Base-by-base conservation (phyloP, 2,329 filamentous ascomycete genomes). In the Penicillium sp. region DNA sequence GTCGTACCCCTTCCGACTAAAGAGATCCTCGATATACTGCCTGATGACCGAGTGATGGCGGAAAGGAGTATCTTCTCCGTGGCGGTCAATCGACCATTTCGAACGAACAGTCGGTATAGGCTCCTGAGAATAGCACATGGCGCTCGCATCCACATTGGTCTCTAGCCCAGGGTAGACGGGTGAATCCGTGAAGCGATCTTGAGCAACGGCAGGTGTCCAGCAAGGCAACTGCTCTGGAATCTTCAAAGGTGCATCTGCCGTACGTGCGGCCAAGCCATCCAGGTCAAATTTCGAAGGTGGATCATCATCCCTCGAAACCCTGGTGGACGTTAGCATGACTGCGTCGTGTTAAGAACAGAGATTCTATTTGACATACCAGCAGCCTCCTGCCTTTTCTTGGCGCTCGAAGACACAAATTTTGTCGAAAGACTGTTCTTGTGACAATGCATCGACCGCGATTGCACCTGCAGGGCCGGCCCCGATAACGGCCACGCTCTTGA, bases 131-230 rank as follows among this genome's bases (percentile, higher is more conserved):
- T 84, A 89, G 16, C 81, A 78, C 87, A 89, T 89, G 0, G 84
- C 77, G 2, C 80, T 67, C 6, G 78, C 77, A 61, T 84, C 81
- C 44, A 89, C 83, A 62, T 89, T 89, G 2, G 86, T 89, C 67
- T 89, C 85, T n/a, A 89, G 74, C 19, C 83, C 82, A 0, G 85
- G 83, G 63, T 89, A 89, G 18, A 88, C 78, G 0, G 83, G 83
- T 0, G 85, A 85, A 59, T 87, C 85, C 13, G 78, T 73, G 65
- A 83, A 86, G 2, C 85, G 81, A 18, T 81, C 78, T 57, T 79
- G 78, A 1, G 69, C 59, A 13, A 74, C 70, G 41, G 75, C 77
- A 0, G 80, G 76, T 0, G 78, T 76, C 54, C 77, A 72, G 0
- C 80, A 75, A 3, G 85, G 86, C 0, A 87, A 70, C 0, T 65